These are phyloP conservation scores for Schizochytrium sp. DNA, from an alignment of 108 stramenopile species.

Conservation along the genomic window DNA sequence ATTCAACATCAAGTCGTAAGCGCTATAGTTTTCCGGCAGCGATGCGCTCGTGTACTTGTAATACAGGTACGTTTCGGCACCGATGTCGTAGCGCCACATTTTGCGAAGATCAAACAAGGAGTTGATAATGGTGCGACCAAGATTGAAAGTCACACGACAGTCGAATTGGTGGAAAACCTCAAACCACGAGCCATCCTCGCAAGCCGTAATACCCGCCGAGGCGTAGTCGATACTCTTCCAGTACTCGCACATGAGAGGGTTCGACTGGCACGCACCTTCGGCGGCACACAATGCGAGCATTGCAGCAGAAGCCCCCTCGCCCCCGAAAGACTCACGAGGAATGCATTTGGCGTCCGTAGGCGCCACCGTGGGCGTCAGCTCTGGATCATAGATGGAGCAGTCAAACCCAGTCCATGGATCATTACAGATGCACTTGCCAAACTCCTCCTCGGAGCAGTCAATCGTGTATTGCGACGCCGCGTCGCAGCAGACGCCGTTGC, in stretches of 20 bases:
- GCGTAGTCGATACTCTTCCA: background rate
- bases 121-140: background rate
- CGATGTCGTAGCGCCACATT: conserved; percentile 10
- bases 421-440: background rate
- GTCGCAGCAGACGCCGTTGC: background rate
- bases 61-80: conserved; percentile 1
- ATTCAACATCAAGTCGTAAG: background rate
- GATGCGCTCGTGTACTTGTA: background rate
- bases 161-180: conserved; percentile 4
- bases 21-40: background rate
- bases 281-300: background rate
- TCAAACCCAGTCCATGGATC: background rate
- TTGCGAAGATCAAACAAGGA: background rate
- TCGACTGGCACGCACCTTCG: background rate
- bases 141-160: background rate
- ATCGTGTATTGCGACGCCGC: background rate
- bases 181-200: background rate
- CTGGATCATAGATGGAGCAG: background rate
- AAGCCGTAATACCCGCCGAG: background rate
- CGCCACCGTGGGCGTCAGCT: background rate
- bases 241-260: background rate
- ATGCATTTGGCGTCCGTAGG: background rate
- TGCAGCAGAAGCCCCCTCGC: background rate
- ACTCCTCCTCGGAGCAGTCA: background rate
- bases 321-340: background rate